Percentiles rank a stretch among this genome's conserved stretches.
Evolutionary conservation across 306 rosid genomes (phyloP).

Genomic region (Senna siamea): DNA sequence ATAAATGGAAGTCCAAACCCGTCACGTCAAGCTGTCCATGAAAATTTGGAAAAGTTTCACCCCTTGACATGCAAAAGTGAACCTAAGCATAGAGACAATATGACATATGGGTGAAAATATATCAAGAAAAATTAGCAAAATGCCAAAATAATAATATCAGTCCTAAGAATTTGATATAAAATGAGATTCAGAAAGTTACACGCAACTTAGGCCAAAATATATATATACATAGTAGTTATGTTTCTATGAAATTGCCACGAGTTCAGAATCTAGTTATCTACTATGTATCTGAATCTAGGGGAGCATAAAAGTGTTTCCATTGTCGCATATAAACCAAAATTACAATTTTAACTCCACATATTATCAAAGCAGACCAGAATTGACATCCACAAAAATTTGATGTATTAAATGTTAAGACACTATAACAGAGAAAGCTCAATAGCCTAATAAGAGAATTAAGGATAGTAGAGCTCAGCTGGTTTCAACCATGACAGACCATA

Average conservation of each 20-base stretch:
- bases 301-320: neutral
- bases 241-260: constrained; percentile 13
- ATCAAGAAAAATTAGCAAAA: constrained; percentile 35
- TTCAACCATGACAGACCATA: constrained; percentile 15
- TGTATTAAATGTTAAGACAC: neutral
- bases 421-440: constrained; percentile 6
- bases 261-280: constrained; percentile 19
- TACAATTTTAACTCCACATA: neutral
- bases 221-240: neutral
- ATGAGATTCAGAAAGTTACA: constrained; percentile 20
- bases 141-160: constrained; percentile 26
- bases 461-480: constrained; percentile 8
- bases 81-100: constrained; percentile 57
- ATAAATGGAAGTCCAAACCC: constrained; percentile 80
- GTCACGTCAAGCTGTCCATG: constrained; percentile 91
- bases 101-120: constrained; percentile 29
- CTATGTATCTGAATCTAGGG: constrained; percentile 11
- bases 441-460: constrained; percentile 4
- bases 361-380: neutral
- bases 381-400: neutral
- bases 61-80: constrained; percentile 91
- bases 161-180: constrained; percentile 15
- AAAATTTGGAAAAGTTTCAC: constrained; percentile 85
- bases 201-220: constrained; percentile 24
- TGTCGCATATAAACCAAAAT: neutral